Base-by-base conservation (phyloP, 352 stramenopile species). In the Pythium volutum region DNA sequence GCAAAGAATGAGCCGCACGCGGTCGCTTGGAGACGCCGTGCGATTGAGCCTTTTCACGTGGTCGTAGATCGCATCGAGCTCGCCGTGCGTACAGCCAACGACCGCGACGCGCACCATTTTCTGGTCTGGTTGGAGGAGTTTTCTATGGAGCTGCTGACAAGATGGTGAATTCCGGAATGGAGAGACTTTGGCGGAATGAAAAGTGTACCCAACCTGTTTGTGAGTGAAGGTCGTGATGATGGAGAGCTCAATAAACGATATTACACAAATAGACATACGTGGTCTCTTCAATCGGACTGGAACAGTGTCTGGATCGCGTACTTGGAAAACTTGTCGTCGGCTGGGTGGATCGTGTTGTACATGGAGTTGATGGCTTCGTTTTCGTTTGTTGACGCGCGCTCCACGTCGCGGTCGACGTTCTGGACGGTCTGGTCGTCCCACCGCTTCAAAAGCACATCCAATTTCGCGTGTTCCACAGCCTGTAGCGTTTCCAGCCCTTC, bases 21-120 rank as follows among this genome's bases (percentile, higher is more conserved):
- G 79, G 12, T 85, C 79, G 12, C 65, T 59, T 15, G 76, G 64
- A 33, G 93, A 82, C 69, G 91, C 79, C 64, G 89, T 66, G 69
- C 98, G 93, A 62, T 98, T 87, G 53, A 89, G 82, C 53, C 2
- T 36, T 11, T 85, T 65, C 41, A 99, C 77, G 6, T 91, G 96
- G 27, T 89, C 87, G 74, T 99, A 99, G 69, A 99, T 99, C 34
- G 88, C 84, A 67, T 99, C 96, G 27, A 99, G 84, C 73, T 98
- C 87, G 27, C 98, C 98, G 75, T 99, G 98, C 59, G 91, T 95
- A 73, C 98, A 99, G 42, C 97, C 98, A 63, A 99, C 96, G 39
- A 99, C 84, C 31, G 95, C 95, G 11, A 98, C 81, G 41, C 81
- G 82, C 56, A 95, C 74, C 61, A 65, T 77, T n/a, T n/a, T n/a